A percentile compares a stretch with the other conserved stretches of the same genome.
Evolutionary conservation across 768 basidiomycete species (phyloP).

Genomic region (Mycena floridula): DNA sequence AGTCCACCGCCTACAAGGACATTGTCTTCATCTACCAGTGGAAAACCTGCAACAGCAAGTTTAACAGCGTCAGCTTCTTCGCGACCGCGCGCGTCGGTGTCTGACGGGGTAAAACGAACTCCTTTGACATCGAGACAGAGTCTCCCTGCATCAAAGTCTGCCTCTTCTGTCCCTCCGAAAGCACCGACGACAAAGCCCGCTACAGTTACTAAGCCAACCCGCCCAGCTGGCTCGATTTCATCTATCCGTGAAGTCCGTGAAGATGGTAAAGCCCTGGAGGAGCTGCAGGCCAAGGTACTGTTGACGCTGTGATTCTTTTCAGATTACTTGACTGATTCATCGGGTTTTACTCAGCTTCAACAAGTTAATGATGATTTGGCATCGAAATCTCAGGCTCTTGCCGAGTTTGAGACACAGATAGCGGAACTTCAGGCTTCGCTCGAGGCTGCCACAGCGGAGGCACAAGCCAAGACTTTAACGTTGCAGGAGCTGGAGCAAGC

Average conservation of each 20-base stretch:
- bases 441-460: constrained; percentile 37
- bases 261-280: constrained; percentile 49
- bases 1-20: constrained; percentile 27
- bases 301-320: not conserved
- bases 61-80: constrained; percentile 31
- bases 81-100: constrained; percentile 62
- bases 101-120: constrained; percentile 55
- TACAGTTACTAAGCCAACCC: constrained; percentile 33
- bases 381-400: constrained; percentile 43
- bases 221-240: constrained; percentile 56
- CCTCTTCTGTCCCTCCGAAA: constrained; percentile 16
- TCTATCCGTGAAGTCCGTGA: constrained; percentile 69
- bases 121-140: constrained; percentile 35
- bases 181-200: constrained; percentile 25
- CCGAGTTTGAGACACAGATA: constrained; percentile 48
- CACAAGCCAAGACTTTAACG: constrained; percentile 36
- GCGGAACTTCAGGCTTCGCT: constrained; percentile 44
- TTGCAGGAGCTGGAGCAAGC: constrained; percentile 43
- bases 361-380: constrained; percentile 49
- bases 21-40: constrained; percentile 32
- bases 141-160: constrained; percentile 29
- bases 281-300: constrained; percentile 56
- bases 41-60: constrained; percentile 27
- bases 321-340: not conserved
- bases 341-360: constrained; percentile 40